Percentiles rank a stretch among this genome's conserved stretches.
phyloP scores from a whole-genome alignment of 768 basidiomycete genomes.

The Infundibulicybe gibba region DNA sequence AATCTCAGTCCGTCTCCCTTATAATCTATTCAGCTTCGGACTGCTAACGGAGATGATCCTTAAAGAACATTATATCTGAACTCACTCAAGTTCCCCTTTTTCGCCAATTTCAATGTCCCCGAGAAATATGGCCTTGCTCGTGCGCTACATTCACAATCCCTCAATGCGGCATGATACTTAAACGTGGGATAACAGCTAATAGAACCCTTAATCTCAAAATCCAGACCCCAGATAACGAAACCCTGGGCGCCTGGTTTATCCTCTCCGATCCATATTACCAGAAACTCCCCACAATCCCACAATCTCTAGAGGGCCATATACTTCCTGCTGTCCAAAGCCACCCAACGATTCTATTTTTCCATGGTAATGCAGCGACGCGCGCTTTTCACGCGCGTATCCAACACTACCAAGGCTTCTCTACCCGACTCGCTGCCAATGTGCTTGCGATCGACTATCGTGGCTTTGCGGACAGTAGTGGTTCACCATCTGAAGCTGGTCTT shows the following conservation, averaged over 20 bases:
- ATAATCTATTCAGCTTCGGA: slow-evolving; percentile 1
- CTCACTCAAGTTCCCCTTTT: slow-evolving; percentile 56
- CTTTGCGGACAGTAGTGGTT: slow-evolving; percentile 82
- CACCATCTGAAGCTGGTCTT: slow-evolving; percentile 75
- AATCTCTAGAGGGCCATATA: slow-evolving; percentile 38
- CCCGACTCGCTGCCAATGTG: slow-evolving; percentile 69
- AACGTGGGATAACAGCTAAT: slow-evolving; percentile 43
- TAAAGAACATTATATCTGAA: slow-evolving; percentile 56
- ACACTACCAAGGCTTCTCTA: slow-evolving; percentile 62
- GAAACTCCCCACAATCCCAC: slow-evolving; percentile 34
- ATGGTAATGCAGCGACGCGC: slow-evolving; percentile 86
- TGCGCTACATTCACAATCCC: slow-evolving; percentile 23
- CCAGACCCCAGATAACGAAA: slow-evolving; percentile 71
- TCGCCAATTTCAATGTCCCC: slow-evolving; percentile 61
- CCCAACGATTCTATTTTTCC: slow-evolving; percentile 88
- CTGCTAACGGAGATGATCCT: background rate
- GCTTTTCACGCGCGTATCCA: slow-evolving; percentile 64
- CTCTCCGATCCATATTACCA: slow-evolving; percentile 66
- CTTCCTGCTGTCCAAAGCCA: slow-evolving; percentile 47
- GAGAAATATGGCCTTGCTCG: slow-evolving; percentile 82
- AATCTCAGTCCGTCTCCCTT: slow-evolving; percentile 55
- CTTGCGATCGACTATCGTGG: slow-evolving; percentile 90
- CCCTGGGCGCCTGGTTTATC: slow-evolving; percentile 84
- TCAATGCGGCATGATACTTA: too few species aligned
- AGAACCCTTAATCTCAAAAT: slow-evolving; percentile 75